Evolutionary conservation across 1,284 basidiomycete species (phyloP).

Genomic region (Pseudomicrostroma phylloplanum): DNA sequence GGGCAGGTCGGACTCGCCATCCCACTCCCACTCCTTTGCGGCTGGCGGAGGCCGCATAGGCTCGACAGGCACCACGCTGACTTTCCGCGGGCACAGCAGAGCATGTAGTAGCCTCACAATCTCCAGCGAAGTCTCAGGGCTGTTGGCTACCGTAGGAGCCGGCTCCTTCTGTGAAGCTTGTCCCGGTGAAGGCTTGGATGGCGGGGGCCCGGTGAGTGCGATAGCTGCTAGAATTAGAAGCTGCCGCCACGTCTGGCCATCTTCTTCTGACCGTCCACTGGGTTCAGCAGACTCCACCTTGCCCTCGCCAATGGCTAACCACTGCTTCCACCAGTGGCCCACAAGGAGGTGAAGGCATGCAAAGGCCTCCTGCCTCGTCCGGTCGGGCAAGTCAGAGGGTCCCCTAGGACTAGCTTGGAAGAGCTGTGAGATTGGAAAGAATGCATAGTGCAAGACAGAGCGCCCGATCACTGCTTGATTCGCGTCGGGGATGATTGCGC

Average conservation of each 20-base stretch:
- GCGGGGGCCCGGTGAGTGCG: constrained; percentile 12
- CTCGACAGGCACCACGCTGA: background rate
- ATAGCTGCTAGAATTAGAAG: constrained; percentile 37
- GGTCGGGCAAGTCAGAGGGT: constrained; percentile 25
- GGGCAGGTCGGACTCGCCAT: constrained; percentile 42
- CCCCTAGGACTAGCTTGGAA: constrained; percentile 22
- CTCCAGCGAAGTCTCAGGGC: constrained; percentile 26
- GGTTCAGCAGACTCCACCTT: background rate
- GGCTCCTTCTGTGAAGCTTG: background rate
- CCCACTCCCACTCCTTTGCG: constrained; percentile 42
- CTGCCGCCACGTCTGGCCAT: constrained; percentile 41
- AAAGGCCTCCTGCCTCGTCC: constrained; percentile 21
- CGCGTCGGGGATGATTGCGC: background rate
- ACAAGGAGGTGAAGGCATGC: constrained; percentile 23
- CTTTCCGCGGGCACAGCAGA: constrained; percentile 26
- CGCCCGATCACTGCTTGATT: constrained; percentile 15
- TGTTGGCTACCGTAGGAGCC: background rate
- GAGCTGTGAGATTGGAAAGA: constrained; percentile 44
- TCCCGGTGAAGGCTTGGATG: background rate
- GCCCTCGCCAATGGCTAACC: constrained; percentile 13
- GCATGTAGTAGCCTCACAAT: constrained; percentile 22
- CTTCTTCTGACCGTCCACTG: constrained; percentile 9
- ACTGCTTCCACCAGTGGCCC: constrained; percentile 38
- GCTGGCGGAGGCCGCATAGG: constrained; percentile 1
- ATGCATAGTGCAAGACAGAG: constrained; percentile 40